Conservation (phyloP, 352 stramenopile genomes). For the Lagenidium sp. region DNA sequence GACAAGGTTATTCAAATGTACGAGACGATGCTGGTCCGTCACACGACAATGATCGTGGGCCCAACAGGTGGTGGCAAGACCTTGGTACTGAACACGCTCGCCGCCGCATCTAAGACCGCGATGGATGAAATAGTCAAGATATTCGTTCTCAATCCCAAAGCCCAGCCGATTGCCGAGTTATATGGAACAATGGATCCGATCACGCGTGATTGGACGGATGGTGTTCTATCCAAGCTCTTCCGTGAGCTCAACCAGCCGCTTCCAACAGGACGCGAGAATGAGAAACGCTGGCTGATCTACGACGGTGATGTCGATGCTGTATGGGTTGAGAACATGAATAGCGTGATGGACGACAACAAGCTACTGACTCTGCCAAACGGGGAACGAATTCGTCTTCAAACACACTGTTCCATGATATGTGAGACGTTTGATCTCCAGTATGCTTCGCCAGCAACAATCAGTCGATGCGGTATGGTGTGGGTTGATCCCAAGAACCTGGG, state of each 20-base stretch:
- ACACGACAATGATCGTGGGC: conserved; percentile 96
- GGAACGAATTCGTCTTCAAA: conserved; percentile 91
- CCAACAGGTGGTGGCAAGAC: conserved; percentile 91
- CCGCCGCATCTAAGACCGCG: conserved; percentile 73
- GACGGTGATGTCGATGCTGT: conserved; percentile 95
- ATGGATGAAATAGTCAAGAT: conserved; percentile 90
- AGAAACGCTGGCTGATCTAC: conserved; percentile 94
- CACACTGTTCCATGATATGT: conserved; percentile 91
- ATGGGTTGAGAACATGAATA: conserved; percentile 98
- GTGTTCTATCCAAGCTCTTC: conserved; percentile 92
- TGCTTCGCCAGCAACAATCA: conserved; percentile 92
- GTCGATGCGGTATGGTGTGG: conserved; percentile 95
- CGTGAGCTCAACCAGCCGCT: conserved; percentile 92
- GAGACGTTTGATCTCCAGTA: conserved; percentile 96
- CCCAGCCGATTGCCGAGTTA: conserved; percentile 89
- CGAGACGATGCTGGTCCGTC: conserved; percentile 93
- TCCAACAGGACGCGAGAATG: conserved; percentile 82
- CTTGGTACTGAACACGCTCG: conserved; percentile 86
- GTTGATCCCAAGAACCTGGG: conserved; percentile 95
- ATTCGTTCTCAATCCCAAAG: conserved; percentile 93
- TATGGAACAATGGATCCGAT: conserved; percentile 94
- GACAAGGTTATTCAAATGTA: conserved; percentile 98
- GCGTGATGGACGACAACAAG: conserved; percentile 97
- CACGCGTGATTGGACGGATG: conserved; percentile 95
- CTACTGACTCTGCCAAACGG: conserved; percentile 93